Base-by-base conservation (phyloP, 768 basidiomycete genomes). In the Lentinula boryana region DNA sequence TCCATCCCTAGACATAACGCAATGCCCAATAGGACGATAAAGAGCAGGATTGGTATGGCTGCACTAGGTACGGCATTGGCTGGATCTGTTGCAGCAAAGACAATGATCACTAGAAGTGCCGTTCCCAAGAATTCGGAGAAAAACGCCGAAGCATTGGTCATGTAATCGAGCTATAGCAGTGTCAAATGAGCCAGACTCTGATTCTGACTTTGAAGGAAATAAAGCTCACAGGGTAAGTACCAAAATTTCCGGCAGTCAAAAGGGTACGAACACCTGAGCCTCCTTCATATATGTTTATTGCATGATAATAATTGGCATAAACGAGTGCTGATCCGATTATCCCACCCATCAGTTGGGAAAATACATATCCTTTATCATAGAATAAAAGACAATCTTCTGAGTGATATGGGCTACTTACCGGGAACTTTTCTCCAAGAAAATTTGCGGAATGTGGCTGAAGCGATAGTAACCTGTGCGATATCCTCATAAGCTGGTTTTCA, bases 391-490 rank as follows among this genome's bases (percentile, higher is more conserved):
- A 16, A 58, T 18, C 15, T 15, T 32, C 13, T 21, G 10, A 23
- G 23, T 31, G n/a, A 35, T 33, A 31, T 8, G 10, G 56, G 48
- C 32, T 3, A 54, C 59, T 62, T 69, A 76, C 65, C 78, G 0
- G 91, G 91, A 0, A 91, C 91, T 69, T 93, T 93, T 65, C 78
- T 80, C 87, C 88, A 88, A 0, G 91, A 88, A 71, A 93, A 92
- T 49, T 78, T 79, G 64, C 91, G 84, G 69, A 85, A 84, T 2
- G 83, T 76, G 3, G 88, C 88, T 46, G 91, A 67, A 15, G 84
- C 78, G 55, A 93, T 71, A 16, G 91, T 93, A 31, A 92, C 79
- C 86, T 87, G 50, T 9, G 54, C n/a, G 41, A 32, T 3, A 43
- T 1, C 1, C 16, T 21, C 15, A 31, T 32, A 3, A 21, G n/a